These are phyloP conservation scores for Phlebiopsis flavidoalba DNA, from an alignment of 768 basidiomycete genomes.

Conservation along the genomic window DNA sequence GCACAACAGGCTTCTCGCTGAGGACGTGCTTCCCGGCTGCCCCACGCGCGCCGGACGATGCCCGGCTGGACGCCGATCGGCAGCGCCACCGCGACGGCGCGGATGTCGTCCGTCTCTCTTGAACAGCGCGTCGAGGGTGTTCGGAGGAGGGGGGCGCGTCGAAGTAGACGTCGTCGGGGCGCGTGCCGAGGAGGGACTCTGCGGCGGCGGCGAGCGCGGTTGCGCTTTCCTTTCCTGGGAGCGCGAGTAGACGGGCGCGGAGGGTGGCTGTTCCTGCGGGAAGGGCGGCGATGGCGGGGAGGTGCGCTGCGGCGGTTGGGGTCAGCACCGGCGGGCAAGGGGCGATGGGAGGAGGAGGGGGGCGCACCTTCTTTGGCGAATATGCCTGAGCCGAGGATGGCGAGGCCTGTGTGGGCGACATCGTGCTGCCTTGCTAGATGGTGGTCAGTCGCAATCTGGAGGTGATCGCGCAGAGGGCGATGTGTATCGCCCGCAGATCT, in stretches of 20 bases:
- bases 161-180: conserved; percentile 43
- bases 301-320: conserved; percentile 51
- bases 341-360: conserved; percentile 2
- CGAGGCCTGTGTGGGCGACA: conserved; percentile 51
- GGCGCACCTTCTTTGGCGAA: conserved; percentile 69
- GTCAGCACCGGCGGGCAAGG: too few relatives aligned
- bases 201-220: conserved; percentile 47
- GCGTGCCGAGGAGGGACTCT: conserved; percentile 33
- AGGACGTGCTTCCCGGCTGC: conserved; percentile 87
- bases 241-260: conserved; percentile 78
- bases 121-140: conserved; percentile 58
- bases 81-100: conserved; percentile 70
- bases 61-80: conserved; percentile 74
- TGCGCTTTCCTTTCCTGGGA: conserved; percentile 59
- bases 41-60: conserved; percentile 56
- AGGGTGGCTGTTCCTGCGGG: conserved; percentile 42
- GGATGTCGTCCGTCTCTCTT: conserved; percentile 57
- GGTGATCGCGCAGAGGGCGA: not conserved
- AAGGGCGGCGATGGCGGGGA: conserved; percentile 65
- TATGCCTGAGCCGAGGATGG: conserved; percentile 78
- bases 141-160: too few relatives aligned
- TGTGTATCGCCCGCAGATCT: not conserved
- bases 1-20: conserved; percentile 83
- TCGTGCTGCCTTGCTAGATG: conserved; percentile 13
- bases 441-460: too few relatives aligned